Evolutionary conservation across 805 yeast species (phyloP).

Genomic region (Scheffersomyces spartinae): DNA sequence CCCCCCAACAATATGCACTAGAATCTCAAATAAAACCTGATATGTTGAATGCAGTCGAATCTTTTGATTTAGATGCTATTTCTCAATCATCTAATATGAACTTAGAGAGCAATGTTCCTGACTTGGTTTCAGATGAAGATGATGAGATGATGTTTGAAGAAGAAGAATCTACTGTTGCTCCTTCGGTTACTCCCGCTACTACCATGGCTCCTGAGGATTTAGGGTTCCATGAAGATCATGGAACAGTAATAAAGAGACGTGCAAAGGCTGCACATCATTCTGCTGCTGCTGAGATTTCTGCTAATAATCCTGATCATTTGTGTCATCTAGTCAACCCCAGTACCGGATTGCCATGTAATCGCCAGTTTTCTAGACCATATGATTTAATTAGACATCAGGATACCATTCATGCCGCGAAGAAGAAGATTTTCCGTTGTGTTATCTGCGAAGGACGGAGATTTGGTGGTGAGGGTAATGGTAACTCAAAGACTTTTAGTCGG

Average conservation of each 20-base stretch:
- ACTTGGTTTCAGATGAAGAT: neutral
- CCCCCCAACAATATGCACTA: neutral
- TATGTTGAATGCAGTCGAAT: too few relatives aligned
- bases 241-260: slow-evolving; percentile 3
- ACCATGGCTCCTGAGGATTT: neutral
- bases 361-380: slow-evolving; percentile 86
- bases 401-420: slow-evolving; percentile 84
- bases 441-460: slow-evolving; percentile 59
- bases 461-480: slow-evolving; percentile 40
- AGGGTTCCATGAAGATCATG: too few relatives aligned
- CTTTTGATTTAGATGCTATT: too few relatives aligned
- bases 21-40: too few relatives aligned
- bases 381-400: slow-evolving; percentile 93
- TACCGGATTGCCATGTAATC: slow-evolving; percentile 55
- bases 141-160: neutral
- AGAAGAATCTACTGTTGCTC: neutral
- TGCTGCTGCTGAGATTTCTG: slow-evolving; percentile 21
- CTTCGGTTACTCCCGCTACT: neutral
- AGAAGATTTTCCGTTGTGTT: slow-evolving; percentile 76
- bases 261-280: too few relatives aligned
- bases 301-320: slow-evolving; percentile 34
- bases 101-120: too few relatives aligned
- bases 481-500: slow-evolving; percentile 76
- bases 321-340: slow-evolving; percentile 50
- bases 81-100: too few relatives aligned